A percentile compares a stretch with the other conserved stretches of the same genome.
These are phyloP conservation scores for Annulohypoxylon nitens DNA, from an alignment of 495 filamentous ascomycete species.

Conservation along the genomic window DNA sequence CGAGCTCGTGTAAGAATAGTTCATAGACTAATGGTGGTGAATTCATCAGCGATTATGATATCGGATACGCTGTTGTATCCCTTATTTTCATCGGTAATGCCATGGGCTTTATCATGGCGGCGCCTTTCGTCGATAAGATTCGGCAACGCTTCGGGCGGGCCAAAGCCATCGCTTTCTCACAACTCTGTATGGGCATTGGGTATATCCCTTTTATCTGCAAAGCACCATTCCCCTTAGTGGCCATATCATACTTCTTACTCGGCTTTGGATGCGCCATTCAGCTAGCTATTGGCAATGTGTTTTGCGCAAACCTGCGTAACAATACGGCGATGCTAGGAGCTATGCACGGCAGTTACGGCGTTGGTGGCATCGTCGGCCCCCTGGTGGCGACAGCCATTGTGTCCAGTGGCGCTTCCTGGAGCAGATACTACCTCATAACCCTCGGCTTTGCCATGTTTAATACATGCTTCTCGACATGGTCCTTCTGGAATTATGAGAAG, in stretches of 20 bases:
- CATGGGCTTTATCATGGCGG: conserved; percentile 79
- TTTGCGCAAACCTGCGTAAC: conserved; percentile 76
- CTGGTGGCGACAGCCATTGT: conserved; percentile 77
- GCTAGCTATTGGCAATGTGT: conserved; percentile 80
- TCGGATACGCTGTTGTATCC: conserved; percentile 80
- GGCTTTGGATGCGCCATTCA: conserved; percentile 76
- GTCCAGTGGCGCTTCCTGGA: conserved; percentile 64
- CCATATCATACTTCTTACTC: conserved; percentile 72
- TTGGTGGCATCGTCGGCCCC: conserved; percentile 77
- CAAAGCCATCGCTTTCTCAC: conserved; percentile 69
- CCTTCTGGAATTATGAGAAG: conserved; percentile 69
- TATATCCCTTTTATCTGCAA: conserved; percentile 74
- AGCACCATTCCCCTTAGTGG: conserved; percentile 77
- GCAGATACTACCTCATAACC: conserved; percentile 70
- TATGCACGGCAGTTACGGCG: conserved; percentile 78
- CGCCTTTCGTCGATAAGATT: conserved; percentile 71
- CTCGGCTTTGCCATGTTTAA: conserved; percentile 65
- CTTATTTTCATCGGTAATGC: conserved; percentile 85
- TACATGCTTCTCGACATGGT: conserved; percentile 64
- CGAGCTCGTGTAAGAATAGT: not conserved
- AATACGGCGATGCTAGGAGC: conserved; percentile 71
- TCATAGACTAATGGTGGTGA: conserved; percentile 16
- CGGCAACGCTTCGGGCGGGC: conserved; percentile 73
- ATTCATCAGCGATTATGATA: conserved; percentile 67
- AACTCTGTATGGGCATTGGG: conserved; percentile 62